phyloP scores from a whole-genome alignment of 2,329 filamentous ascomycete genomes.

The Neophaeococcomyces aloes region DNA sequence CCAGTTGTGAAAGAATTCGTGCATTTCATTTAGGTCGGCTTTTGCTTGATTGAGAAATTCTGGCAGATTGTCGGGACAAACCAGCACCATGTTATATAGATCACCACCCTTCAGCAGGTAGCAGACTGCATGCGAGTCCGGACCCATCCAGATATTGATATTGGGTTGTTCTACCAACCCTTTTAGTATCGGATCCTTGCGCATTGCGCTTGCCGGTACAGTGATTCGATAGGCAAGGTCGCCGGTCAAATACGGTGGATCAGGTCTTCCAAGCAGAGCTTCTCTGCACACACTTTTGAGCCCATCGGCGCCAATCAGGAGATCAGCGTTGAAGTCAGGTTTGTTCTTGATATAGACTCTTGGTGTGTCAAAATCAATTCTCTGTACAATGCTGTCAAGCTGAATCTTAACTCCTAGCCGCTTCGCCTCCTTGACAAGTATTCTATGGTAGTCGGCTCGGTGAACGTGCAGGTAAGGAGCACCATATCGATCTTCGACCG shows the following conservation, averaged over 20 bases:
- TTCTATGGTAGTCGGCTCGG: conserved; percentile 39
- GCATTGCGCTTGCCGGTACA: conserved; percentile 39
- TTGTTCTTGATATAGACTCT: conserved; percentile 27
- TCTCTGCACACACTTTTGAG: conserved; percentile 37
- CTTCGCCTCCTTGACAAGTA: conserved; percentile 31
- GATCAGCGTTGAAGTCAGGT: conserved; percentile 28
- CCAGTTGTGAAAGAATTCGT: conserved; percentile 24
- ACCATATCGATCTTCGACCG: conserved; percentile 23
- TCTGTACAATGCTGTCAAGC: conserved; percentile 18
- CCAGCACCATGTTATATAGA: conserved; percentile 39
- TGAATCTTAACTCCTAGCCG: conserved; percentile 31
- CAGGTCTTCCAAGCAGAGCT: conserved; percentile 32
- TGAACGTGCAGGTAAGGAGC: conserved; percentile 41
- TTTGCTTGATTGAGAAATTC: too few species aligned
- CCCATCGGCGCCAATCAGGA: conserved; percentile 41
- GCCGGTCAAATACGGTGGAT: conserved; percentile 42
- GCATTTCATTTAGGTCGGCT: too few species aligned
- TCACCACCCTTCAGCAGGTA: conserved; percentile 37
- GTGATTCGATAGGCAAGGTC: conserved; percentile 48
- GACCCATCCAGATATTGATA: conserved; percentile 47
- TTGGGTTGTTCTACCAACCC: conserved; percentile 37
- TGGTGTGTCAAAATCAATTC: conserved; percentile 16
- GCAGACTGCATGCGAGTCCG: conserved; percentile 40
- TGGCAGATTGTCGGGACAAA: conserved; percentile 39
- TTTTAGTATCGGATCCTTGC: conserved; percentile 36